These are phyloP conservation scores for Nannizziopsis arthrosporioides DNA, from an alignment of 2,329 filamentous ascomycete genomes.

Conservation along the genomic window DNA sequence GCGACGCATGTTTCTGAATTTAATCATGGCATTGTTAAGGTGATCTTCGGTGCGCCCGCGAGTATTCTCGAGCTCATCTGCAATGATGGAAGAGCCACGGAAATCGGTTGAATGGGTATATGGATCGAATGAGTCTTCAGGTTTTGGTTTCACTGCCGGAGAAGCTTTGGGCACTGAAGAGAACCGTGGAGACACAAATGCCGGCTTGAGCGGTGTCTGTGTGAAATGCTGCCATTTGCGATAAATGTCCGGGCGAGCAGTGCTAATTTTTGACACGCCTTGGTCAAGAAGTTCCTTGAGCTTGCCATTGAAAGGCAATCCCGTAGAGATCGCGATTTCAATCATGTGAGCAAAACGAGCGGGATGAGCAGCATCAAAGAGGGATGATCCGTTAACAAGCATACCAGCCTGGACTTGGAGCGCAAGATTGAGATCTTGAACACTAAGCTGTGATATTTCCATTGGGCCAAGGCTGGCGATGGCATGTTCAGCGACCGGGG, in stretches of 20 bases:
- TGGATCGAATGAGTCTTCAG: conserved; percentile 78
- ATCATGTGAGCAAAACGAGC: conserved; percentile 52
- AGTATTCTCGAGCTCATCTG: conserved; percentile 73
- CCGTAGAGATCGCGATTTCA: conserved; percentile 44
- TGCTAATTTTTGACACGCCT: conserved; percentile 43
- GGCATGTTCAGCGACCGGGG: conserved; percentile 48
- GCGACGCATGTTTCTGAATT: conserved; percentile 87
- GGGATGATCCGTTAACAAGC: conserved; percentile 30
- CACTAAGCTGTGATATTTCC: conserved; percentile 45
- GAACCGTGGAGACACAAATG: conserved; percentile 31
- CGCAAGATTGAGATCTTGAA: conserved; percentile 44
- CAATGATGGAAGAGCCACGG: conserved; percentile 82
- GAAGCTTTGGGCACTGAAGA: conserved; percentile 38
- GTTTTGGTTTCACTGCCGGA: conserved; percentile 45
- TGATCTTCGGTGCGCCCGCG: conserved; percentile 60
- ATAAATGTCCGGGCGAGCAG: conserved; percentile 36
- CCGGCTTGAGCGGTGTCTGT: conserved; percentile 21
- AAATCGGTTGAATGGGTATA: conserved; percentile 85
- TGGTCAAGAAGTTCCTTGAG: conserved; percentile 49
- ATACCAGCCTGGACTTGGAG: conserved; percentile 49
- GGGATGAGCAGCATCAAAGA: conserved; percentile 45
- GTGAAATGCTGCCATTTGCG: conserved; percentile 48
- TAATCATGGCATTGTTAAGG: conserved; percentile 66
- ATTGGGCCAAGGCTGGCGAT: conserved; percentile 50
- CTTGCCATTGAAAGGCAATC: conserved; percentile 43